Conservation (phyloP, 352 stramenopile species). For the Plasmopara muralis region DNA sequence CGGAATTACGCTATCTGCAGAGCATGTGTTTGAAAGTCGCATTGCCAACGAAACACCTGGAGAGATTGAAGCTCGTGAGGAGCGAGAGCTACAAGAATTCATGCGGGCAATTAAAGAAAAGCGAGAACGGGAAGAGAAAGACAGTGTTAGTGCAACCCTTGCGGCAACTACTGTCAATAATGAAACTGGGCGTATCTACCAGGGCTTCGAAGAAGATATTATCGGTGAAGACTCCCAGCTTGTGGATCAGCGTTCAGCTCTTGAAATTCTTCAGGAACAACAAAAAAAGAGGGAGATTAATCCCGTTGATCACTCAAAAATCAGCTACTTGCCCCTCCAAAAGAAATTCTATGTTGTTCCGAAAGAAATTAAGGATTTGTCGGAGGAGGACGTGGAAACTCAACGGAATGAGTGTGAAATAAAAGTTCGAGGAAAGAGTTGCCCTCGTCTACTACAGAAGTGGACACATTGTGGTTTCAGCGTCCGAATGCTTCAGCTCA, state of each 20-base stretch:
- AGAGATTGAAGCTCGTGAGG: conserved; percentile 68
- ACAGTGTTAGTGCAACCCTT: neutral
- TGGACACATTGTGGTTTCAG: conserved; percentile 98
- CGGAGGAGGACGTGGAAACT: conserved; percentile 74
- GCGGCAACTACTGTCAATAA: conserved; percentile 31
- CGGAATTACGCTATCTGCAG: neutral
- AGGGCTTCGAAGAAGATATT: conserved; percentile 80
- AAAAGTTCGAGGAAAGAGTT: conserved; percentile 96
- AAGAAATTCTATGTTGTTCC: conserved; percentile 99
- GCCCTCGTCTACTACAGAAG: conserved; percentile 91
- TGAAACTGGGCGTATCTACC: conserved; percentile 74
- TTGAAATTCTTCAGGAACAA: conserved; percentile 88
- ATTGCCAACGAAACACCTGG: conserved; percentile 37
- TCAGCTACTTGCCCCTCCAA: conserved; percentile 96
- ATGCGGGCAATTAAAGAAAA: conserved; percentile 79
- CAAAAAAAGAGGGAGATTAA: conserved; percentile 93
- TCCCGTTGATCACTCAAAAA: conserved; percentile 93
- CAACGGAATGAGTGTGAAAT: conserved; percentile 90
- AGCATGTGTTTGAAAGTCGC: conserved; percentile 2
- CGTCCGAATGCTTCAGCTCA: conserved; percentile 91
- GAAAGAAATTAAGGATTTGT: conserved; percentile 87
- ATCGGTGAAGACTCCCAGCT: conserved; percentile 73
- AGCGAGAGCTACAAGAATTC: conserved; percentile 80
- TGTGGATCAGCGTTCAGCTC: conserved; percentile 71
- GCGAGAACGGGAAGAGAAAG: conserved; percentile 37